Evolutionary conservation across 257 asterid genomes (phyloP).

Genomic region (Solanum ahanhuiri): DNA sequence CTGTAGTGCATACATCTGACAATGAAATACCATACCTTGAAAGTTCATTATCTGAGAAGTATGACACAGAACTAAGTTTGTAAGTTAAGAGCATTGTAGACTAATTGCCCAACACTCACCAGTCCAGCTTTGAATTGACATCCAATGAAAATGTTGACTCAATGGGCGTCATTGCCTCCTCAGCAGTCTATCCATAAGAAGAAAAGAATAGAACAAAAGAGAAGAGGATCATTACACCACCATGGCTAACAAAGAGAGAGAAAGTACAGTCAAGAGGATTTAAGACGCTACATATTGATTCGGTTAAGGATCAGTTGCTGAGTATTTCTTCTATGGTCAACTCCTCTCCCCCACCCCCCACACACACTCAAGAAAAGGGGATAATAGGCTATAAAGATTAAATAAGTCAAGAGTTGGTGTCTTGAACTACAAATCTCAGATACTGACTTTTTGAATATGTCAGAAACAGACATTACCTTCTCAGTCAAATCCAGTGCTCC

Average conservation of each 20-base stretch:
- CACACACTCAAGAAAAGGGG: not conserved
- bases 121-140: conserved; percentile 89
- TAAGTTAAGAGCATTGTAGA: not conserved
- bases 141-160: conserved; percentile 97
- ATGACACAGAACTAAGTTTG: not conserved
- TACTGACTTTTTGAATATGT: not conserved
- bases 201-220: conserved; percentile 1
- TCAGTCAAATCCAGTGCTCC: conserved; percentile 97
- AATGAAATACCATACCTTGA: not conserved
- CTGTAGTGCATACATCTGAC: not conserved
- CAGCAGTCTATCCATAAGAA: conserved; percentile 71
- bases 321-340: not conserved
- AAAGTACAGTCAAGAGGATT: not conserved
- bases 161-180: conserved; percentile 98
- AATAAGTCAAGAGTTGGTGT: not conserved
- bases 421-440: not conserved
- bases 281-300: not conserved
- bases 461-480: conserved; percentile 43
- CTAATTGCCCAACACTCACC: conserved; percentile 36
- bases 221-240: not conserved
- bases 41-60: not conserved
- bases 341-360: not conserved
- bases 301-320: not conserved
- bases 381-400: not conserved
- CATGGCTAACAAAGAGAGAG: not conserved